Evolutionary conservation across 1,284 basidiomycete genomes (phyloP).

Genomic region (Melampsora larici-populina): DNA sequence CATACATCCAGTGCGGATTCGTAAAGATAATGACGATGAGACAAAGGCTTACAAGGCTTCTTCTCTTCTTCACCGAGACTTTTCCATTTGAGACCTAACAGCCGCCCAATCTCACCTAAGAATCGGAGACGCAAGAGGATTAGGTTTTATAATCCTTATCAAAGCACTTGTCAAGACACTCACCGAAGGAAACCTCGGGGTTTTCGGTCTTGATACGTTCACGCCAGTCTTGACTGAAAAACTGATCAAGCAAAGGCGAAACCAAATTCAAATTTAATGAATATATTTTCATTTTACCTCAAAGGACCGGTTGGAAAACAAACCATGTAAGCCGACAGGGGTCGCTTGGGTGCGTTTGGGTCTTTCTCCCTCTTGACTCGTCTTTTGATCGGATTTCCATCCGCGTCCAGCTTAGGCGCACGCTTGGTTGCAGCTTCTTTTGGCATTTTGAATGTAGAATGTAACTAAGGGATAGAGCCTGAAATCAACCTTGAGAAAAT

Average conservation of each 20-base stretch:
- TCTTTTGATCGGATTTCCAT: conserved; percentile 30
- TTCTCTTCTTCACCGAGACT: conserved; percentile 76
- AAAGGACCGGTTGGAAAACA: not conserved
- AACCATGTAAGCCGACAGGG: conserved; percentile 39
- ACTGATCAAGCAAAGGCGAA: not conserved
- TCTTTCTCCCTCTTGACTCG: conserved; percentile 28
- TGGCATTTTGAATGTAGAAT: conserved; percentile 23
- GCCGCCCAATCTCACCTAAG: conserved; percentile 72
- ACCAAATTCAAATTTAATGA: not conserved
- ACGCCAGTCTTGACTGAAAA: conserved; percentile 41
- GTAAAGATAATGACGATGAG: not conserved
- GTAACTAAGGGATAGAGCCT: not conserved
- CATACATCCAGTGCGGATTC: not conserved
- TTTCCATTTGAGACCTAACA: conserved; percentile 86
- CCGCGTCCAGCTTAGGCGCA: conserved; percentile 11
- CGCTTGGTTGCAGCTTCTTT: conserved; percentile 35
- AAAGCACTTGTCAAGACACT: not conserved
- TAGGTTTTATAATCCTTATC: not conserved
- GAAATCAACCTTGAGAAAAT: not conserved
- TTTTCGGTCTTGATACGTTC: conserved; percentile 30
- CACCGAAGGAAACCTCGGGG: conserved; percentile 36
- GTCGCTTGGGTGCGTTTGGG: conserved; percentile 35
- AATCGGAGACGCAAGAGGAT: not conserved
- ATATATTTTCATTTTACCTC: not conserved
- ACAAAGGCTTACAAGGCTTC: conserved; percentile 45